Base-by-base conservation (phyloP, 73 alveolate genomes). In the Paramecium biaurelia region DNA sequence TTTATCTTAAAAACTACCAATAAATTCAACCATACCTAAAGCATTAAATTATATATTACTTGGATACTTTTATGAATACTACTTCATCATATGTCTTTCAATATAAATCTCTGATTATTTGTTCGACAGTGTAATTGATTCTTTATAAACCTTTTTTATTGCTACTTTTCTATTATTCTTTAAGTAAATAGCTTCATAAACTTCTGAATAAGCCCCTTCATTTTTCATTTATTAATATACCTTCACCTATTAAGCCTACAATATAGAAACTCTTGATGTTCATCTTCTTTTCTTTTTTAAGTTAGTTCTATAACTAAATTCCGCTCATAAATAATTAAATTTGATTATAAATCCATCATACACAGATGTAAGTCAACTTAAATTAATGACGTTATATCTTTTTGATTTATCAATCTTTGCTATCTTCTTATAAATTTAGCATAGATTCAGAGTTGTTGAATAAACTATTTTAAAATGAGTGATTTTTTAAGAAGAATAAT, bases 1-100 rank as follows among this genome's bases (percentile, higher is more conserved):
- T 18, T 79, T 63, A 45, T 79, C 90, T 79, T 79, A 45, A 34
- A 79, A 79, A 7, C 76, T 20, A 0, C 90, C 90, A 79, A 37
- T 24, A 47, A 79, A 79, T 45, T 45, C 56, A 7, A 79, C 56
- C 76, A 79, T 6, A 12, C 90, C 90, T 79, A 18, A 79, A 43
- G 4, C 1, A 32, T 26, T 26, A 63, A 12, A 12, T 34, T 11
- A 4, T 35, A 14, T 72, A 11, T 14, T 72, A 67, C 84, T 32
- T 24, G 84, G 84, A 74, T 74, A 59, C 30, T 74, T 35, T 30
- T 42, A 8, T 11, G 90, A 24, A 79, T 42, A 45, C 18, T 38
- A 4, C 28, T 41, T 23, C 41, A 79, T 20, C 70, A 79, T 26
- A 43, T 24, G 35, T 47, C 90, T 38, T 24, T 79, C 90, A 43